These are phyloP conservation scores for Sphaerostilbella broomeana DNA, from an alignment of 2,329 filamentous ascomycete species.

Conservation along the genomic window DNA sequence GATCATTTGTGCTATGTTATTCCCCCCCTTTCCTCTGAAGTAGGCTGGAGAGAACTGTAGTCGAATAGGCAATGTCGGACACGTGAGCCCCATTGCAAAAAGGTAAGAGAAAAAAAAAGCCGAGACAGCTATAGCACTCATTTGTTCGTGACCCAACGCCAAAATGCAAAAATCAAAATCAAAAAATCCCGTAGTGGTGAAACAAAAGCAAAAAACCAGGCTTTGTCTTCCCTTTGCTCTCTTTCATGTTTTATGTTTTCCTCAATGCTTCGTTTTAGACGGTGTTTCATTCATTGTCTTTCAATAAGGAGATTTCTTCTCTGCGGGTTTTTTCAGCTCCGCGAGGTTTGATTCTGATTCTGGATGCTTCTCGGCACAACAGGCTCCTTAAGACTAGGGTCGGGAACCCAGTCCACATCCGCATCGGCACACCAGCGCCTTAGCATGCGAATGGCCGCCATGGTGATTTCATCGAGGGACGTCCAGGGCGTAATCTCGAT, in stretches of 20 bases:
- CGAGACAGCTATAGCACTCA: too few relatives aligned
- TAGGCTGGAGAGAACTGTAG: too few relatives aligned
- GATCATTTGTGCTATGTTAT: too few relatives aligned
- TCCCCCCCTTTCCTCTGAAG: too few relatives aligned
- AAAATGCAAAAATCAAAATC: conserved; percentile 3
- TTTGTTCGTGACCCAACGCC: conserved; percentile 11
- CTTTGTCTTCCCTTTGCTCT: too few relatives aligned
- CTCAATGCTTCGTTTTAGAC: too few relatives aligned
- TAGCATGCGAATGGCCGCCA: conserved; percentile 33
- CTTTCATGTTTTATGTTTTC: too few relatives aligned
- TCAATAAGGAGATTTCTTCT: too few relatives aligned
- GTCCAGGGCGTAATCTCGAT: conserved; percentile 36
- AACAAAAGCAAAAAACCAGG: background rate
- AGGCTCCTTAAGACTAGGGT: conserved; percentile 25
- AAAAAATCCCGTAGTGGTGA: background rate
- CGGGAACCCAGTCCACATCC: conserved; percentile 39
- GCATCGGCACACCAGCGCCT: conserved; percentile 39
- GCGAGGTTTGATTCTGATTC: background rate
- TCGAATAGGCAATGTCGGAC: too few relatives aligned
- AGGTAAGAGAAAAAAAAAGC: background rate
- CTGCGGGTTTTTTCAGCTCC: background rate
- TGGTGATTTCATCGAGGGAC: conserved; percentile 37
- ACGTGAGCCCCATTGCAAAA: too few relatives aligned
- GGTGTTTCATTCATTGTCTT: too few relatives aligned
- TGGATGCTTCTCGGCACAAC: background rate